Evolutionary conservation across 208 protist genomes (phyloP).

Genomic region (Jaenimonas drosophilae): DNA sequence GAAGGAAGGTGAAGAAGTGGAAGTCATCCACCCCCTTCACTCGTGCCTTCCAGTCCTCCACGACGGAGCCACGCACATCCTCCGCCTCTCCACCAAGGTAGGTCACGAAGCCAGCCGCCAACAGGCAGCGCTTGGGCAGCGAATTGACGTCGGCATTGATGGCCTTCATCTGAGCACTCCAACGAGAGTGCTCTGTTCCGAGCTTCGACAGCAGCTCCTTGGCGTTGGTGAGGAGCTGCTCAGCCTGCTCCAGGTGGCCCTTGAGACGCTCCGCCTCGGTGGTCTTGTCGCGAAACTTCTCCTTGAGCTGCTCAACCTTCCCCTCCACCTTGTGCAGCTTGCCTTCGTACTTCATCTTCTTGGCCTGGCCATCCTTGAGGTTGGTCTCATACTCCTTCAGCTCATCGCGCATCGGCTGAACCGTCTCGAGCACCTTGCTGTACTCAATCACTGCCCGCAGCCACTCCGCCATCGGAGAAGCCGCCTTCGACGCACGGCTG

Average conservation of each 20-base stretch:
- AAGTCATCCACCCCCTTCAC: constrained; percentile 80
- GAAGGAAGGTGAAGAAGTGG: constrained; percentile 90
- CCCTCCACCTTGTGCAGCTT: constrained; percentile 90
- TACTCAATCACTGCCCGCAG: constrained; percentile 95
- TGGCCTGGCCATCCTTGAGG: constrained; percentile 72
- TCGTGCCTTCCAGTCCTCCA: constrained; percentile 80
- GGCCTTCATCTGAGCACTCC: constrained; percentile 82
- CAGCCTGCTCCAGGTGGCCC: constrained; percentile 84
- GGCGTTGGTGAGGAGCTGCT: constrained; percentile 83
- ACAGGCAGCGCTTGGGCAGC: constrained; percentile 79
- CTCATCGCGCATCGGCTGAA: constrained; percentile 84
- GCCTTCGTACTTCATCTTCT: constrained; percentile 81
- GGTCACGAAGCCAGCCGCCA: constrained; percentile 88
- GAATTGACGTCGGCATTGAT: constrained; percentile 56
- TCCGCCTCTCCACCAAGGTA: constrained; percentile 92
- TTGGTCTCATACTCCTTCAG: constrained; percentile 75
- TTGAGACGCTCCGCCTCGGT: constrained; percentile 90
- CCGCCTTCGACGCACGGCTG: constrained; percentile 89
- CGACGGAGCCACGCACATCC: constrained; percentile 52
- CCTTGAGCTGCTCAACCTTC: constrained; percentile 87
- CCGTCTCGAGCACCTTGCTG: constrained; percentile 92
- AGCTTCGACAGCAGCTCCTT: constrained; percentile 93
- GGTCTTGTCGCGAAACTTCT: constrained; percentile 91
- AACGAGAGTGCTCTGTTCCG: constrained; percentile 90
- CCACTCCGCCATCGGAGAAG: constrained; percentile 96